Evolutionary conservation across 345 rosid genomes (phyloP), one percentile per base, ranked within the genome.

Genomic region (Turritis glabra): DNA sequence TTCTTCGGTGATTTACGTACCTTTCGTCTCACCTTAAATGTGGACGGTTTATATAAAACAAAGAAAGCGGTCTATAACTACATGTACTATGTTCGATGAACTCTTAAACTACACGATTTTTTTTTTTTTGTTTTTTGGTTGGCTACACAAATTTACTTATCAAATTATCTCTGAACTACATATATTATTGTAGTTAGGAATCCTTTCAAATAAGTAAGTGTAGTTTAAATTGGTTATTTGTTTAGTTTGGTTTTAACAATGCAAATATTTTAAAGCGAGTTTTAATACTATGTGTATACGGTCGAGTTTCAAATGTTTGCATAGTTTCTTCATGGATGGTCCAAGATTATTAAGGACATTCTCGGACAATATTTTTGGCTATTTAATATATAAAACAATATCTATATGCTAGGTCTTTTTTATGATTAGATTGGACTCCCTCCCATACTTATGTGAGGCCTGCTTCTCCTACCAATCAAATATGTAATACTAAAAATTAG

Each of bases 391-490:
- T 12, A 3, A 12, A 38, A 40, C 7, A 13, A 40, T 40, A 40
- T 40, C 12, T 40, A 40, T 17, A 46, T 46, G 22, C 7, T 46
- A 44, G 22, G 50, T 44, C 11, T 44, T 13, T 25, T 15, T 0
- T 41, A 23, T 32, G n/a, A 8, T n/a, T 9, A 55, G 21, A 46
- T 38, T 13, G n/a, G 43, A 38, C 15, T 41, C 7, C 18, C 53
- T 48, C 26, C 26, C 15, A 11, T 10, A 48, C 26, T 8, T 48
- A 21, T 48, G 27, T 50, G 58, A 30, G 70, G 73, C 21, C 19
- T 69, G 52, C 8, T 22, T 38, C 64, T 23, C 50, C 25, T 11
- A 26, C 61, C 33, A 64, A 53, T 52, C 62, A 72, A 60, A n/a
- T 26, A 26, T 27, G 5, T 27, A 7, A 21, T 1, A 21, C 22